Evolutionary conservation across 805 yeast genomes (phyloP).

Genomic region (Metschnikowia matae): DNA sequence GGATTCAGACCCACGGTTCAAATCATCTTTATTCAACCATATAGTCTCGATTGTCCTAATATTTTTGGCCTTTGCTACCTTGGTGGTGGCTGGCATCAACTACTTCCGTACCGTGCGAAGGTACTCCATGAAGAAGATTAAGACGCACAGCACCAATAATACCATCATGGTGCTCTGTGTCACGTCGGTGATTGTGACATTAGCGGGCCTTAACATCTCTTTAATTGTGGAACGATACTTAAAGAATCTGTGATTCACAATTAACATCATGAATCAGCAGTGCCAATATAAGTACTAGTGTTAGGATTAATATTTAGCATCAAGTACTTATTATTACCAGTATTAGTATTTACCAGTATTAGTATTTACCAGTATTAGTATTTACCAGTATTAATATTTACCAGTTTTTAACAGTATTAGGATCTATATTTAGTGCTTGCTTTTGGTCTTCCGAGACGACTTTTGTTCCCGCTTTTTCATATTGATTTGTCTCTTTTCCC

Average conservation of each 20-base stretch:
- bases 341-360: too few species aligned
- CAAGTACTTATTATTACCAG: too few species aligned
- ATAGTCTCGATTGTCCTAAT: constrained; percentile 36
- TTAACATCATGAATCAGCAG: too few species aligned
- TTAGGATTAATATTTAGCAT: too few species aligned
- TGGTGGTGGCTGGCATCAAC: constrained; percentile 37
- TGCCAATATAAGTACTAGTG: too few species aligned
- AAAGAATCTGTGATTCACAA: not conserved
- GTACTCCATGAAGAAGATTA: constrained; percentile 40
- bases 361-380: too few species aligned
- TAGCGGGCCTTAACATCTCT: constrained; percentile 33
- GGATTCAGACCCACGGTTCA: constrained; percentile 1
- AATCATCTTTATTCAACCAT: constrained; percentile 8
- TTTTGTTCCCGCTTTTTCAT: constrained; percentile 33
- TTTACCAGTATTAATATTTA: too few species aligned
- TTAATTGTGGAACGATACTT: constrained; percentile 19
- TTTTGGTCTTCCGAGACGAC: constrained; percentile 2
- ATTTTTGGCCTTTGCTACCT: constrained; percentile 33
- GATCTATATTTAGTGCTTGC: not conserved
- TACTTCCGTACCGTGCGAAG: constrained; percentile 43
- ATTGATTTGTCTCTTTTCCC: constrained; percentile 60
- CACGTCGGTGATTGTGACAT: constrained; percentile 29
- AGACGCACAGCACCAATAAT: constrained; percentile 31
- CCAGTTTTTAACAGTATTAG: too few species aligned
- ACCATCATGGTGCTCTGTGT: constrained; percentile 31